Evolutionary conservation across 768 basidiomycete genomes (phyloP), one percentile per base, ranked within the genome.

Genomic region (Lactarius sp.): DNA sequence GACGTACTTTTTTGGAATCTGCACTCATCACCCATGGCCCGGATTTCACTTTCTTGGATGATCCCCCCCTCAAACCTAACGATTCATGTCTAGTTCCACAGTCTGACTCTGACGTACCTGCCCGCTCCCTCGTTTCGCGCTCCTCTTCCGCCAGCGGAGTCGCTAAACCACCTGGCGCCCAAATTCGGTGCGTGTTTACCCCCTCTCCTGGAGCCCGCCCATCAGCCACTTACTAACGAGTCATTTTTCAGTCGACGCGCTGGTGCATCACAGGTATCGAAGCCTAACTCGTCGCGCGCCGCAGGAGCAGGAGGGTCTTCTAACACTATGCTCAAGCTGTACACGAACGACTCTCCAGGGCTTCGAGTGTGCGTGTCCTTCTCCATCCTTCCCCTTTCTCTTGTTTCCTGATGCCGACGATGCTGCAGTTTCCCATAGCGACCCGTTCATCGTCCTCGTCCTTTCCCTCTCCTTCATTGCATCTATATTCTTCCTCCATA

Each of bases 401-500:
- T n/a, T 42, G 46, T 9, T 44, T 31, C 18, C 10, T 27, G 52
- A 44, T 20, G 46, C 34, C n/a, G 14, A 51, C 34, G 59, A 49
- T 22, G 49, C 16, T 8, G 52, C 60, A 31, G 20, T 27, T 44
- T 52, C 41, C 49, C 54, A 18, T 71, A 98, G 94, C 66, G 95
- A 98, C 76, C 95, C 95, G 4, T 98, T 92, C 79, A 94, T 97
- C 70, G 94, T 97, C 67, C 86, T 98, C 64, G 90, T 98, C 70
- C 85, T 98, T 20, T 96, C 95, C 41, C 84, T 98, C 58, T 92
- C 92, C 20, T 98, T 98, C 82, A 97, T 98, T 77, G 94, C 88
- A 44, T 96, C 94, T 62, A 96, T 97, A 74, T 97, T 98, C 85
- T 97, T 96, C 87, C 88, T 97, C 47, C 95, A 98, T 75, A 96